Conservation (phyloP, 371 early-diverging fungal species). For the Phascolomyces articulosus region DNA sequence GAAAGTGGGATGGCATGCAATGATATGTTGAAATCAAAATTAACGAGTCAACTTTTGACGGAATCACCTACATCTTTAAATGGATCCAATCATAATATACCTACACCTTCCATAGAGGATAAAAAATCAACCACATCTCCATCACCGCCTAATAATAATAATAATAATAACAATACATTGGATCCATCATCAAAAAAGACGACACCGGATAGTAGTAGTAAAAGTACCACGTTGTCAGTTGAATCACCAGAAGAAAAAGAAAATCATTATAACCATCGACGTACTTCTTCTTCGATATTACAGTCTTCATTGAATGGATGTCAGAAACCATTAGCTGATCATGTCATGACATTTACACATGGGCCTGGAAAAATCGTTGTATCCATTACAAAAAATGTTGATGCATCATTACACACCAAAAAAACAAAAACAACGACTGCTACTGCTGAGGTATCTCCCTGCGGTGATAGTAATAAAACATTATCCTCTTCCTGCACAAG, state of each 20-base stretch:
- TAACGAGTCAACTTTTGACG: background rate
- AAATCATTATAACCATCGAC: background rate
- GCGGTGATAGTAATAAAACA: background rate
- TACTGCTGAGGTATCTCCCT: constrained; percentile 21
- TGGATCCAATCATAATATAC: background rate
- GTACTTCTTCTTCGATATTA: background rate
- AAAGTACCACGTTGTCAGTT: background rate
- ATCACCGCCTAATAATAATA: too few relatives aligned
- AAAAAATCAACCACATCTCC: too few relatives aligned
- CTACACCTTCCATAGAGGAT: background rate
- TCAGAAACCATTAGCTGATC: background rate
- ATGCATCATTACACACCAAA: constrained; percentile 18
- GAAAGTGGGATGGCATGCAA: constrained; percentile 25
- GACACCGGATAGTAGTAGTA: background rate
- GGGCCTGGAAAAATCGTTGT: constrained; percentile 54
- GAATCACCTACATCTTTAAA: background rate
- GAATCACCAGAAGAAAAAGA: background rate
- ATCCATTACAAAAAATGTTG: constrained; percentile 19
- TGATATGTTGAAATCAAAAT: constrained; percentile 14
- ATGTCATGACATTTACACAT: constrained; percentile 38
- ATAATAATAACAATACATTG: too few relatives aligned
- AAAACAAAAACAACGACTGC: too few relatives aligned
- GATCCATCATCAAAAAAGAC: too few relatives aligned
- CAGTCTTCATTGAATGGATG: constrained; percentile 4
- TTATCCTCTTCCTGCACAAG: background rate